A percentile compares a stretch with the other conserved stretches of the same genome.
These are phyloP conservation scores for Danielia reshetovae DNA, from an alignment of 805 yeast genomes.

Conservation along the genomic window DNA sequence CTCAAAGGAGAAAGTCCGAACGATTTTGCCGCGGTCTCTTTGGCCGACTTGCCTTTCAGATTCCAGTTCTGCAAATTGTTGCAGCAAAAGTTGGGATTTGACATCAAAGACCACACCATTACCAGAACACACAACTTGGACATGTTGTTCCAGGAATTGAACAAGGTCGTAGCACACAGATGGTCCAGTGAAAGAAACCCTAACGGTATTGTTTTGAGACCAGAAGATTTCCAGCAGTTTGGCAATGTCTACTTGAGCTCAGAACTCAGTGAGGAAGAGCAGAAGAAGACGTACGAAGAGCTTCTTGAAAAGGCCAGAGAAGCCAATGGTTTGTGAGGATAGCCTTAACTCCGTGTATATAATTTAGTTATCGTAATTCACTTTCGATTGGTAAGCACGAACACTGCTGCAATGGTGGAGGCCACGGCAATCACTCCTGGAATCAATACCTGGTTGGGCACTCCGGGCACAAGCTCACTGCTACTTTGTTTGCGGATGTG, in stretches of 20 bases:
- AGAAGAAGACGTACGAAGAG: slow-evolving; percentile 42
- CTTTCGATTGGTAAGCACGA: neutral
- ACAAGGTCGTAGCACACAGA: slow-evolving; percentile 36
- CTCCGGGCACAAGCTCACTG: slow-evolving; percentile 33
- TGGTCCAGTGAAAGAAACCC: slow-evolving; percentile 64
- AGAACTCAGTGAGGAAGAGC: slow-evolving; percentile 44
- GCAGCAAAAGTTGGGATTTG: slow-evolving; percentile 46
- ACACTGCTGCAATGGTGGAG: slow-evolving; percentile 36
- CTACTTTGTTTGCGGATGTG: slow-evolving; percentile 10
- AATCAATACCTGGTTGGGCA: slow-evolving; percentile 58
- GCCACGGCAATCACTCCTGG: slow-evolving; percentile 60
- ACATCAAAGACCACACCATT: slow-evolving; percentile 50
- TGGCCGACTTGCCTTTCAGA: slow-evolving; percentile 42
- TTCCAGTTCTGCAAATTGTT: slow-evolving; percentile 47
- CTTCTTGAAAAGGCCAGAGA: slow-evolving; percentile 44
- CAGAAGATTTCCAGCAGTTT: slow-evolving; percentile 48
- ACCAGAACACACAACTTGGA: slow-evolving; percentile 37
- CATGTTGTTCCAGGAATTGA: slow-evolving; percentile 36
- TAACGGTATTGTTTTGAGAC: slow-evolving; percentile 63
- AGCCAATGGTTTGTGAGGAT: slow-evolving; percentile 20
- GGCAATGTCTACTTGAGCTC: slow-evolving; percentile 54
- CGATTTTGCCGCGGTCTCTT: slow-evolving; percentile 3
- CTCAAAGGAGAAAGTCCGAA: slow-evolving; percentile 16
- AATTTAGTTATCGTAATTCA: too few species aligned
- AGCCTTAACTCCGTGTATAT: neutral